Conservation (phyloP, 768 basidiomycete species). For the Trametes cingulata region DNA sequence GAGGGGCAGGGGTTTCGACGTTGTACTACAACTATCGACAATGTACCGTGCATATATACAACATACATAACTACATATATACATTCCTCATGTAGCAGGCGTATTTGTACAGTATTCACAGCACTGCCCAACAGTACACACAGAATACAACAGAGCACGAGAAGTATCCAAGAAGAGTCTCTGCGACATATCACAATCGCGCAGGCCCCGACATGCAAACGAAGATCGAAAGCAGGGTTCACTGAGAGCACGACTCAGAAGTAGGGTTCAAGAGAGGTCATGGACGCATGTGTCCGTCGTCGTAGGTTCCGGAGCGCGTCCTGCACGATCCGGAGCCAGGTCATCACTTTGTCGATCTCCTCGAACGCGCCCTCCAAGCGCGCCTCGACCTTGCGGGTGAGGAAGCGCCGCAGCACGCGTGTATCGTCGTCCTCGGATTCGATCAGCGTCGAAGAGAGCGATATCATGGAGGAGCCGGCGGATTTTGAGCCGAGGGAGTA, state of each 20-base stretch:
- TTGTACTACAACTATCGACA: constrained; percentile 4
- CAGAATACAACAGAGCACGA: background rate
- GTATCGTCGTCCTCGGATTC: constrained; percentile 71
- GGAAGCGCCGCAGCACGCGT: constrained; percentile 58
- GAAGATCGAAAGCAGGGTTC: background rate
- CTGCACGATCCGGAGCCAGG: constrained; percentile 66
- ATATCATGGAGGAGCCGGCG: constrained; percentile 40
- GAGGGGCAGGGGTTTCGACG: background rate
- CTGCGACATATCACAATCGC: background rate
- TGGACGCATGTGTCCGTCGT: constrained; percentile 4
- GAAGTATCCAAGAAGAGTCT: background rate
- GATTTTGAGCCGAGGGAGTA: constrained; percentile 21
- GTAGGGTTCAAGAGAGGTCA: background rate
- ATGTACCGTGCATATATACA: constrained; percentile 18
- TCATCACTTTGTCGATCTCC: constrained; percentile 58
- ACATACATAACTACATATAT: constrained; percentile 17
- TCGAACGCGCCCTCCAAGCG: constrained; percentile 56
- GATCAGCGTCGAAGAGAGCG: constrained; percentile 50
- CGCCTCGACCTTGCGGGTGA: constrained; percentile 66
- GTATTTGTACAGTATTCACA: constrained; percentile 8
- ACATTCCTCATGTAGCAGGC: background rate
- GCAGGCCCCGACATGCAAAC: background rate
- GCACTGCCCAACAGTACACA: background rate
- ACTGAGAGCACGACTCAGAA: background rate
- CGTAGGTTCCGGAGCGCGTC: constrained; percentile 34